Conservation (phyloP, 345 rosid species). For the Carallia pectinifolia region DNA sequence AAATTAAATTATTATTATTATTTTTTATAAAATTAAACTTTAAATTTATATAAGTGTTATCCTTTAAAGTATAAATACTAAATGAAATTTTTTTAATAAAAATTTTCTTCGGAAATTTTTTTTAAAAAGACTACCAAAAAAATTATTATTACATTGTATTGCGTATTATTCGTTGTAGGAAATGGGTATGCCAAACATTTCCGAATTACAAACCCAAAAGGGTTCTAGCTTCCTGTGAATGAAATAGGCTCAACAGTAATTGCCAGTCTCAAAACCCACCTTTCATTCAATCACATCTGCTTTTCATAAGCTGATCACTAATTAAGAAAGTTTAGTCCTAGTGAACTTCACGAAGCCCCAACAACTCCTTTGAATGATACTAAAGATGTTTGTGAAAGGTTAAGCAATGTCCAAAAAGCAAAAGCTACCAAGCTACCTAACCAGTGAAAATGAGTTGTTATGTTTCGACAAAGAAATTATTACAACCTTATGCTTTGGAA, state of each 20-base stretch:
- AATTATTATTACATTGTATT: too few relatives aligned
- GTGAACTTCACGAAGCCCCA: conserved; percentile 26
- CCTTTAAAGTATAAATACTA: too few relatives aligned
- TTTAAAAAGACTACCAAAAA: too few relatives aligned
- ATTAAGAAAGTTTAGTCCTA: not conserved
- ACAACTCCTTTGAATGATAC: conserved; percentile 39
- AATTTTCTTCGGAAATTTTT: too few relatives aligned
- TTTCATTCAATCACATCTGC: not conserved
- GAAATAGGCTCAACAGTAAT: not conserved
- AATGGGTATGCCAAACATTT: too few relatives aligned
- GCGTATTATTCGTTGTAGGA: too few relatives aligned
- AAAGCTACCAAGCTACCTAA: not conserved
- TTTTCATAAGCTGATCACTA: not conserved
- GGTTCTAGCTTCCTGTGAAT: conserved; percentile 2
- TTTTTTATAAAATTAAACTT: too few relatives aligned
- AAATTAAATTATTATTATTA: too few relatives aligned
- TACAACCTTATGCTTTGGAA: not conserved
- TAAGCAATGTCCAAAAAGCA: conserved; percentile 20
- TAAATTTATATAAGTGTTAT: too few relatives aligned
- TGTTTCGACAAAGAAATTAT: not conserved
- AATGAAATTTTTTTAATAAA: too few relatives aligned
- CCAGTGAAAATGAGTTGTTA: not conserved
- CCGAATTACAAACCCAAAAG: not conserved
- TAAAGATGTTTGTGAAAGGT: conserved; percentile 3
- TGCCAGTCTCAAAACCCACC: not conserved